phyloP scores from a whole-genome alignment of 2,329 filamentous ascomycete genomes.

The Nemania sp. region DNA sequence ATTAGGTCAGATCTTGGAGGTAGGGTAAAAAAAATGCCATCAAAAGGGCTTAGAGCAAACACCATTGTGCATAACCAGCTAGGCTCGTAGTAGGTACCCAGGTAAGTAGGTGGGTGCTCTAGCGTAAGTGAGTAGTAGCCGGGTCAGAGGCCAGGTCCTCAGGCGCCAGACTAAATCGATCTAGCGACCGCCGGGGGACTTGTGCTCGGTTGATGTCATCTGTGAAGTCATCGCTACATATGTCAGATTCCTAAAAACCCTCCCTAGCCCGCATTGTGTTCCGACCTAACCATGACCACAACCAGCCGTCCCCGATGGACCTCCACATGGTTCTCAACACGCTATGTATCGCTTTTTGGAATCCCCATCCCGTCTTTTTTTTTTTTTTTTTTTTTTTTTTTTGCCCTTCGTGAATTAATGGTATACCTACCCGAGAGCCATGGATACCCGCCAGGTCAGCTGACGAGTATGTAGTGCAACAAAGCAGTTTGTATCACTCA shows the following conservation, averaged over 20 bases:
- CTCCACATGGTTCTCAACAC: conserved; percentile 20
- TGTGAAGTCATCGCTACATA: conserved; percentile 15
- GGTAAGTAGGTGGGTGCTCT: not conserved
- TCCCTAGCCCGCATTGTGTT: not conserved
- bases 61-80: conserved; percentile 6
- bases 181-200: conserved; percentile 21
- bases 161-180: conserved; percentile 20
- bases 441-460: conserved; percentile 12
- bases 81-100: too few species aligned
- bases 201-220: conserved; percentile 30
- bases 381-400: not conserved
- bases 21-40: not conserved
- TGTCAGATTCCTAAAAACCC: conserved; percentile 3
- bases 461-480: conserved; percentile 1
- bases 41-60: conserved; percentile 23
- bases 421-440: not conserved
- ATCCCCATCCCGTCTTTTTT: conserved; percentile 11
- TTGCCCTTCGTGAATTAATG: not conserved
- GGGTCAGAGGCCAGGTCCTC: conserved; percentile 13
- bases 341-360: conserved; percentile 26
- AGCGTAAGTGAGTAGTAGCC: not conserved
- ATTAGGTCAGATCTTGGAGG: conserved; percentile 16
- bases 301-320: not conserved
- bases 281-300: conserved; percentile 1
- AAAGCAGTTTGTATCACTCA: not conserved